Evolutionary conservation across 176 grass and related monocot species (phyloP).

Genomic region (Neostapfia colusana): DNA sequence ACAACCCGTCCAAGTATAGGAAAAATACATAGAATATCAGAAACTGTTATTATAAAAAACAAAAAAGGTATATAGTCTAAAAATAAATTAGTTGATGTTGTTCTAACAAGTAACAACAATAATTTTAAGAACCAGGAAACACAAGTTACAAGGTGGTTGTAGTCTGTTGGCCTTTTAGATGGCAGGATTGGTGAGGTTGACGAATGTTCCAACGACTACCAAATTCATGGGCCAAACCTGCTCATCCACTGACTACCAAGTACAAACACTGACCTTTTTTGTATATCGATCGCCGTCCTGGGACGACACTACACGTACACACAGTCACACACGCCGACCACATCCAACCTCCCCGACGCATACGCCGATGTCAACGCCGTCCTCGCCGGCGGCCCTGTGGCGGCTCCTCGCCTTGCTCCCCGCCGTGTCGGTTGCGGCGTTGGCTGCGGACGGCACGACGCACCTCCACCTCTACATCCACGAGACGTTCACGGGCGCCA

Average conservation of each 20-base stretch:
- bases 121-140: no score
- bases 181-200: background rate
- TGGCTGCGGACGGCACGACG: slow-evolving; percentile 18
- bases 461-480: slow-evolving; percentile 45
- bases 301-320: background rate
- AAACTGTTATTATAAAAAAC: no score
- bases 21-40: no score
- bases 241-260: slow-evolving; percentile 8
- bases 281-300: background rate
- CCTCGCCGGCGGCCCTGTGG: background rate
- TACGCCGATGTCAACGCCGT: background rate
- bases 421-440: background rate
- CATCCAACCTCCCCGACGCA: background rate
- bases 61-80: no score
- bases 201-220: background rate
- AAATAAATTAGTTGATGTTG: no score
- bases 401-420: background rate
- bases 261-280: background rate
- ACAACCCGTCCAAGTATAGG: no score
- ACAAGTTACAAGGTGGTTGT: no score
- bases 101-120: no score
- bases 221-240: background rate
- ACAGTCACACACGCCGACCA: background rate
- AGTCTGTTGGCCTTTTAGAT: background rate
- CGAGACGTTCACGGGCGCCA: slow-evolving; percentile 24